Conservation (phyloP, 2,329 filamentous ascomycete species). For the Fusarium sarcochroum region DNA sequence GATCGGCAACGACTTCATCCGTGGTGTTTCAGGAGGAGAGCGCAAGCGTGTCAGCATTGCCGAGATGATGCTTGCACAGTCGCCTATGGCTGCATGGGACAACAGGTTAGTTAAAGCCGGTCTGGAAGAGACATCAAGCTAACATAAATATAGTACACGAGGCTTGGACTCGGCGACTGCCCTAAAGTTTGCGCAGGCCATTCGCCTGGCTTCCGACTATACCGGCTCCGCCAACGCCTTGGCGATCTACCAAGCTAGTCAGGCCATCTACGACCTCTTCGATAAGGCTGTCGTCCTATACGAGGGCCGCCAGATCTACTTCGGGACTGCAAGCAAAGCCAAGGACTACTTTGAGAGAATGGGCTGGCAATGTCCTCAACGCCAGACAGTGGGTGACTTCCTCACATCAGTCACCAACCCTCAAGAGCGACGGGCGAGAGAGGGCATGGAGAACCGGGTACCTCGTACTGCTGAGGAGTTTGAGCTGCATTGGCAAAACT, state of each 20-base stretch:
- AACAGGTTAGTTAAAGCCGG: constrained; percentile 62
- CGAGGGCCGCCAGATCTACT: constrained; percentile 84
- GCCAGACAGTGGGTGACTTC: constrained; percentile 79
- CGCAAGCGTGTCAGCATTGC: constrained; percentile 86
- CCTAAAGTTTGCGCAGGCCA: constrained; percentile 77
- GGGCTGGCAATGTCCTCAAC: constrained; percentile 76
- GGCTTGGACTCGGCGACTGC: constrained; percentile 82
- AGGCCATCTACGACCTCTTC: constrained; percentile 79
- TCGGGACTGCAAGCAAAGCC: constrained; percentile 72
- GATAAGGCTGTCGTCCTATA: constrained; percentile 83
- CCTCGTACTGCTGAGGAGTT: constrained; percentile 81
- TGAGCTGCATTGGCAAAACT: constrained; percentile 63
- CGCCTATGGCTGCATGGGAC: constrained; percentile 74
- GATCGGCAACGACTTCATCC: constrained; percentile 81
- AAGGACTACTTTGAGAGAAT: constrained; percentile 76
- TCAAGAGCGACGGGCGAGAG: constrained; percentile 66
- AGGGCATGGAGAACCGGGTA: constrained; percentile 72
- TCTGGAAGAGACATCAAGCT: fast-evolving
- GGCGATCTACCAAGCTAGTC: constrained; percentile 80
- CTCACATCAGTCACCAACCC: constrained; percentile 78
- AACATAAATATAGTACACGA: constrained; percentile 64
- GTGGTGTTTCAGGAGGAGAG: constrained; percentile 79
- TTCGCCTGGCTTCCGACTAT: constrained; percentile 76
- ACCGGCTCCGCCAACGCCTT: constrained; percentile 73
- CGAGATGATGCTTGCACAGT: constrained; percentile 78